Evolutionary conservation across 2,329 filamentous ascomycete genomes (phyloP).

Genomic region (Colletotrichum sojae): DNA sequence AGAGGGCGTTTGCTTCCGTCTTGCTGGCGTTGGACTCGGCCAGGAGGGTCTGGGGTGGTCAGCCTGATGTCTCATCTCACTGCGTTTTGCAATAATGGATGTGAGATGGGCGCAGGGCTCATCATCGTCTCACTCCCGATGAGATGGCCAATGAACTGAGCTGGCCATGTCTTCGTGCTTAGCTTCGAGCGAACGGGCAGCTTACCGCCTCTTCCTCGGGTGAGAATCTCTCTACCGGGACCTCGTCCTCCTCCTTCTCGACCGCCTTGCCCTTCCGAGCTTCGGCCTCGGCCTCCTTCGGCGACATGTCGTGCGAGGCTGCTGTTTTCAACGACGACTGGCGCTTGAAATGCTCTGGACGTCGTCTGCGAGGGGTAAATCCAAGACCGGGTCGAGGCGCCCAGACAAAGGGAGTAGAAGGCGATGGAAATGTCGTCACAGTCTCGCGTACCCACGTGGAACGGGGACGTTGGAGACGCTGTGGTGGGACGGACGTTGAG

Average conservation of each 20-base stretch:
- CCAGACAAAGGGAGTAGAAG: neutral
- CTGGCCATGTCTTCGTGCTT: no score
- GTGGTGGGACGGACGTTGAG: slow-evolving; percentile 21
- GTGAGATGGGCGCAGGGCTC: neutral
- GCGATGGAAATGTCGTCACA: slow-evolving; percentile 35
- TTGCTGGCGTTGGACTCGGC: slow-evolving; percentile 81
- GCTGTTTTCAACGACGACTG: slow-evolving; percentile 18
- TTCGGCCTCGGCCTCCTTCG: slow-evolving; percentile 20
- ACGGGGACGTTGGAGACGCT: neutral
- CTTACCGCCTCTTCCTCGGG: slow-evolving; percentile 71
- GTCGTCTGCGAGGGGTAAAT: neutral
- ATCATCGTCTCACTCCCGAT: neutral
- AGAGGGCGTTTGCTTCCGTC: slow-evolving; percentile 83
- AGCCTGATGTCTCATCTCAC: neutral
- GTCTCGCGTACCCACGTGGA: slow-evolving; percentile 33
- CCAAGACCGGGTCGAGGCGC: neutral
- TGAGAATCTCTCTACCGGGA: slow-evolving; percentile 56
- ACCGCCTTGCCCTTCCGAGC: slow-evolving; percentile 8
- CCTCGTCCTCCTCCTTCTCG: slow-evolving; percentile 12
- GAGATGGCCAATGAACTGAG: neutral
- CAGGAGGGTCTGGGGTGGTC: slow-evolving; percentile 70
- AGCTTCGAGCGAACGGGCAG: slow-evolving; percentile 19
- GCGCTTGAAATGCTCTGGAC: no score
- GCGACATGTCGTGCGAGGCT: slow-evolving; percentile 18
- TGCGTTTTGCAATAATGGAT: neutral